These are phyloP conservation scores for Solanum neorickii DNA, from an alignment of 257 asterid species.

Conservation along the genomic window DNA sequence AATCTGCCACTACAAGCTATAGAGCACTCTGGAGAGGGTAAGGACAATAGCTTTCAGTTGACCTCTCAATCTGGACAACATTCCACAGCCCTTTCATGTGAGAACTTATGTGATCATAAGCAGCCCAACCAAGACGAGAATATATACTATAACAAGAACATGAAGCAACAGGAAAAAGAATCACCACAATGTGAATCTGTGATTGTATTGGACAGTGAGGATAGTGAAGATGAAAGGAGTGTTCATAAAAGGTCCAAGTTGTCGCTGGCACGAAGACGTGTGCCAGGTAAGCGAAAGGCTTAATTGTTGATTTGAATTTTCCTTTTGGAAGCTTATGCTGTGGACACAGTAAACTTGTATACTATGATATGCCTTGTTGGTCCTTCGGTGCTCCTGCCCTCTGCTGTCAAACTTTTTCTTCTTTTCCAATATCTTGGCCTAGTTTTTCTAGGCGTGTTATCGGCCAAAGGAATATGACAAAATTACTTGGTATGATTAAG, in stretches of 20 bases:
- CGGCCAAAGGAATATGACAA: not conserved
- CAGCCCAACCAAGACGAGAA: slow-evolving; percentile 11
- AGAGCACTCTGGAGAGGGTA: slow-evolving; percentile 9
- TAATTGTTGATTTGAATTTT: not conserved
- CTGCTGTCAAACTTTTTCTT: not conserved
- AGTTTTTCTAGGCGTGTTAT: not conserved
- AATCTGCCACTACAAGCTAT: slow-evolving; percentile 17
- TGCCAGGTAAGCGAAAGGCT: slow-evolving; percentile 39
- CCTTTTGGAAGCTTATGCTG: not conserved
- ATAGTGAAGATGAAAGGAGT: slow-evolving; percentile 47
- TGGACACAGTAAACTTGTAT: not conserved
- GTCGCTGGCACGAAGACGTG: slow-evolving; percentile 31
- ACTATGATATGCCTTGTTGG: not conserved
- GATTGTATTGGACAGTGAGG: slow-evolving; percentile 77
- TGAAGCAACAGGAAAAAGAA: slow-evolving; percentile 8
- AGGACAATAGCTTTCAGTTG: slow-evolving; percentile 1
- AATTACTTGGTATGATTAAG: not conserved
- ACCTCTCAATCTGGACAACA: slow-evolving; percentile 8
- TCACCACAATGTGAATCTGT: slow-evolving; percentile 19
- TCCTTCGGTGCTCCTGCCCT: not conserved
- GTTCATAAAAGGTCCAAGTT: slow-evolving; percentile 41
- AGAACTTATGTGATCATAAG: slow-evolving; percentile 10
- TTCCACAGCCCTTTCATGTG: not conserved
- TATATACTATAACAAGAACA: slow-evolving; percentile 1
- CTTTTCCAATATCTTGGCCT: not conserved